Percentiles rank a stretch among this genome's conserved stretches.
Evolutionary conservation across 1,284 basidiomycete genomes (phyloP).

Genomic region (Puccinia novopanici): DNA sequence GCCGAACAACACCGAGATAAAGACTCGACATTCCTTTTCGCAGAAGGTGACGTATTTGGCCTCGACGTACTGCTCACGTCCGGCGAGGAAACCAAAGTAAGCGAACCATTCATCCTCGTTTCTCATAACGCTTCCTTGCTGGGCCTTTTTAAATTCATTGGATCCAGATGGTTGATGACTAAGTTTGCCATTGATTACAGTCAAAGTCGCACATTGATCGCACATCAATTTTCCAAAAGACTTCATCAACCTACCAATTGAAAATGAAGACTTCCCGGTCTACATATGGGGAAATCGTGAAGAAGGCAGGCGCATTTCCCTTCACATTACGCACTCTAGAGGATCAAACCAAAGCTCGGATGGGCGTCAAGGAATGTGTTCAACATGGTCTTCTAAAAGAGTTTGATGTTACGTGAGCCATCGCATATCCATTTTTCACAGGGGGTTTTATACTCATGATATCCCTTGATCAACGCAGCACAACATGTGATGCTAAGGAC

Average conservation of each 20-base stretch:
- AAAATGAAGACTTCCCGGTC: slow-evolving; percentile 96
- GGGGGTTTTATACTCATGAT: neutral
- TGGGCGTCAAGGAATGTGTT: slow-evolving; percentile 94
- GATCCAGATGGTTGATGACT: slow-evolving; percentile 6
- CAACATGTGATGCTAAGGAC: slow-evolving; percentile 54
- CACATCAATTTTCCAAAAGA: slow-evolving; percentile 89
- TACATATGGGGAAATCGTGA: slow-evolving; percentile 93
- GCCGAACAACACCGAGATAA: slow-evolving; percentile 80
- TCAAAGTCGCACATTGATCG: slow-evolving; percentile 82
- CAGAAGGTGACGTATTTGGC: slow-evolving; percentile 93
- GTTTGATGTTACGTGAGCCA: slow-evolving; percentile 69
- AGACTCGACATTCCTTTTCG: slow-evolving; percentile 74
- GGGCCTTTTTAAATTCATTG: too few species aligned
- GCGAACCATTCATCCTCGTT: slow-evolving; percentile 41
- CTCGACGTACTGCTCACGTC: slow-evolving; percentile 91
- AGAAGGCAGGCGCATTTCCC: slow-evolving; percentile 95
- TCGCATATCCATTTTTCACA: neutral
- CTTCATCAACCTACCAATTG: slow-evolving; percentile 82
- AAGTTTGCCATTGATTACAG: slow-evolving; percentile 61
- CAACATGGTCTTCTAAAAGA: slow-evolving; percentile 87
- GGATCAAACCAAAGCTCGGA: slow-evolving; percentile 89
- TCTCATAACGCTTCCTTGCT: neutral
- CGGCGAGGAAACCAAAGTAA: slow-evolving; percentile 81
- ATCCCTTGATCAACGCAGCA: slow-evolving; percentile 45
- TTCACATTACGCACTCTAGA: slow-evolving; percentile 93